phyloP scores from a whole-genome alignment of 176 grass and related monocot genomes.

The Alopecurus myosuroides region DNA sequence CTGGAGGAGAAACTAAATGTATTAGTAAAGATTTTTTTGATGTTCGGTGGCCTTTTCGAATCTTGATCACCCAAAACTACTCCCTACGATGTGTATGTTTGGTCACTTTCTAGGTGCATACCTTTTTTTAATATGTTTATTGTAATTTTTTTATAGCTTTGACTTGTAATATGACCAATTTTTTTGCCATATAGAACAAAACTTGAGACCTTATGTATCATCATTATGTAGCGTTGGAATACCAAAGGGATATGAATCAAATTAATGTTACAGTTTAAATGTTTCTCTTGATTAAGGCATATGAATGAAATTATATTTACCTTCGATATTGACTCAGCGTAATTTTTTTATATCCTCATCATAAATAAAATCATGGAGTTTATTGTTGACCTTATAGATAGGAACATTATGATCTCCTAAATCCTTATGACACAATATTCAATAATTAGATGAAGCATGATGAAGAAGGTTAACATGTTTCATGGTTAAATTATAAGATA shows the following conservation, averaged over 20 bases:
- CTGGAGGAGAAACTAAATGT: not conserved
- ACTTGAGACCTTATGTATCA: too few species aligned
- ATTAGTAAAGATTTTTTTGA: not conserved
- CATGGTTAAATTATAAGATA: not conserved
- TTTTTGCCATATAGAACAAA: not conserved
- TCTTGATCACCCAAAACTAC: not conserved
- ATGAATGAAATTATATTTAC: not conserved
- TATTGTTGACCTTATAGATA: not conserved
- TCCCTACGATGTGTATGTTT: not conserved
- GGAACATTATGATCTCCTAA: not conserved
- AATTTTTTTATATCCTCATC: not conserved
- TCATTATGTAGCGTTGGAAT: too few species aligned
- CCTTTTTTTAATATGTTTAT: not conserved
- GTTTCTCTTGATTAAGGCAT: too few species aligned
- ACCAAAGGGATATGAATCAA: too few species aligned
- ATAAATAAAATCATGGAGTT: not conserved
- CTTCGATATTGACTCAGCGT: too few species aligned
- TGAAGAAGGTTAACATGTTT: not conserved
- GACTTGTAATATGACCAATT: not conserved
- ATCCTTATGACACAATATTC: not conserved
- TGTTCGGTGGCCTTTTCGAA: not conserved
- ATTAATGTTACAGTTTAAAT: too few species aligned
- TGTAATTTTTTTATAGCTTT: not conserved
- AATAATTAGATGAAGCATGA: not conserved
- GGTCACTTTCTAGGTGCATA: not conserved